Base-by-base conservation (phyloP, 164 flowering plant species). In the Macadamia tetraphylla region DNA sequence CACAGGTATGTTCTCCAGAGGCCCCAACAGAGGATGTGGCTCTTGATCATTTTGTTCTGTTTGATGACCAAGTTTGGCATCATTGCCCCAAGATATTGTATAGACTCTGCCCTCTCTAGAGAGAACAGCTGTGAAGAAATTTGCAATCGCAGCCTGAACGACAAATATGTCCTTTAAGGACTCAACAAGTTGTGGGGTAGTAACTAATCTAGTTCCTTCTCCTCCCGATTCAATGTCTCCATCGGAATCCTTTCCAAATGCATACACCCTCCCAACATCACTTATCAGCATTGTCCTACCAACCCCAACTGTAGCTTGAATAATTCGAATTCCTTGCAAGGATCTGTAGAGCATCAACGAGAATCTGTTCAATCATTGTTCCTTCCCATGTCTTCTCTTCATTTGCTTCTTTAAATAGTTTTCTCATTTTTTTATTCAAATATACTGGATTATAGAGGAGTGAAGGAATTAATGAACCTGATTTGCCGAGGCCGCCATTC, bases 31-130 rank as follows among this genome's bases (percentile, higher is more conserved):
- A 63, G 88, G 93, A 66, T 76, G 86, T 15, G 98, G 99, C 69
- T 85, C 93, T 49, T 78, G 66, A 77, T 95, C 99, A 76, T 51
- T 82, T 31, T 84, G 81, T 46, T 95, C 96, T 29, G 97, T 91
- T 63, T 86, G 93, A 74, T 95, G 98, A 66, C 98, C 98, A 32
- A 95, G 96, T 73, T 72, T 92, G 6, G 67, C 77, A 65, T 92
- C 95, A 23, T 65, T 83, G n/a, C 99, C 99, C 99, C 98, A 95
- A 35, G 96, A 92, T 70, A 95, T 88, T 6, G 98, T 95, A 70
- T 95, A 92, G 15, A 95, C 93, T 66, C 80, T 84, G 57, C 99
- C 99, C 77, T 95, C 98, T 81, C 99, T 84, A 1, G 99, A 95
- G 58, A 95, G 77, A 31, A 92, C 86, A 29, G 98, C 98, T 1